Evolutionary conservation across 2,329 filamentous ascomycete genomes (phyloP).

Genomic region (Fusarium zealandicum): DNA sequence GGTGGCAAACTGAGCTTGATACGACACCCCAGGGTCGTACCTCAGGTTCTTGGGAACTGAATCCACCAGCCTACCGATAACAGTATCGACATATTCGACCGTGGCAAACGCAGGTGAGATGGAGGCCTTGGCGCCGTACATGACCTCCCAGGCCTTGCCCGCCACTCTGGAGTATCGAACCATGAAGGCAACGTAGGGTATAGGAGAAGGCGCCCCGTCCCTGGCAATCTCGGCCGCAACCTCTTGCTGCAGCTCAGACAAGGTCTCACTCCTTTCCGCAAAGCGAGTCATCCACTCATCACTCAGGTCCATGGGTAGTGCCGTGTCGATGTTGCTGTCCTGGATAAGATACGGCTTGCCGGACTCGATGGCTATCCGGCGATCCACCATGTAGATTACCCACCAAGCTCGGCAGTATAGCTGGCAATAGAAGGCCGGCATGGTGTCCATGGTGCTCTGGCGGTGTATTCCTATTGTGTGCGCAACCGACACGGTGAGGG

Average conservation of each 20-base stretch:
- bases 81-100: constrained; percentile 25
- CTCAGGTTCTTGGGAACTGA: constrained; percentile 8
- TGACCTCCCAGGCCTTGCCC: constrained; percentile 28
- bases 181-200: constrained; percentile 25
- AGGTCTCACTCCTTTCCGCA: background rate
- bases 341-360: constrained; percentile 29
- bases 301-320: constrained; percentile 20
- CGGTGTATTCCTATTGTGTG: constrained; percentile 28
- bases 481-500: constrained; percentile 19
- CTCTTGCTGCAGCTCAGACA: constrained; percentile 8
- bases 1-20: constrained; percentile 16
- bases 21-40: constrained; percentile 5
- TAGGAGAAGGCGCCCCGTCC: constrained; percentile 3
- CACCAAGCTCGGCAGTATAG: constrained; percentile 28
- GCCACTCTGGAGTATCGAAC: constrained; percentile 24
- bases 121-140: constrained; percentile 22
- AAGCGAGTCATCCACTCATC: constrained; percentile 27
- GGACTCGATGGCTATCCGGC: constrained; percentile 26
- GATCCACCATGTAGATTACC: constrained; percentile 23
- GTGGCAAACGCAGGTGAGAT: constrained; percentile 14
- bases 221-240: constrained; percentile 5
- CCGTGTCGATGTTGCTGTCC: constrained; percentile 25
- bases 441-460: constrained; percentile 17
- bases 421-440: constrained; percentile 25
- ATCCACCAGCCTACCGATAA: constrained; percentile 12